A percentile compares a stretch with the other conserved stretches of the same genome.
Evolutionary conservation across 139 green algal species (phyloP).

Genomic region (Penium margaritaceum): DNA sequence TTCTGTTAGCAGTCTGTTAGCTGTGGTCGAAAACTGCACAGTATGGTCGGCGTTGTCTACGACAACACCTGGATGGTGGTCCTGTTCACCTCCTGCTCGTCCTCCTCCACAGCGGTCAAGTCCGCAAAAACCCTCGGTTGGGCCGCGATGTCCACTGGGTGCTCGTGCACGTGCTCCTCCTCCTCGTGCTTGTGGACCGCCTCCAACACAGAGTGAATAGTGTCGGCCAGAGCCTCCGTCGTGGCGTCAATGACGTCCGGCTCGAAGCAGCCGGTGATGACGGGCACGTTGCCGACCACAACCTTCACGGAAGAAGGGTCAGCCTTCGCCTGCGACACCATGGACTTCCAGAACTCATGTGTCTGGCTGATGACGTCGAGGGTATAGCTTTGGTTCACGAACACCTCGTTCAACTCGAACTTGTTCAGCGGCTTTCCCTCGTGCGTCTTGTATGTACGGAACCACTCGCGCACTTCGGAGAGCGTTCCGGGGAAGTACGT

Average conservation of each 20-base stretch:
- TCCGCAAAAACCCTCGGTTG: no score
- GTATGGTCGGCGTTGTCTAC: no score
- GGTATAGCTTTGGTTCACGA: constrained; percentile 12
- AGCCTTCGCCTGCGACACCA: constrained; percentile 43
- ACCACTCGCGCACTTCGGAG: constrained; percentile 66
- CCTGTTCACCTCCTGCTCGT: no score
- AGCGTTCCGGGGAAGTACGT: constrained; percentile 73
- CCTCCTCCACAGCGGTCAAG: no score
- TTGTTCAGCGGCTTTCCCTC: constrained; percentile 89
- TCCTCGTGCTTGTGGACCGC: no score
- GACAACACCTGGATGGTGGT: no score
- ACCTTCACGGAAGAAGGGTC: background rate
- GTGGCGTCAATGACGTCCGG: background rate
- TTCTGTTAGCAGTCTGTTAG: no score
- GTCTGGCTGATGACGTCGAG: constrained; percentile 23
- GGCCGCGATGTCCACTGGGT: no score
- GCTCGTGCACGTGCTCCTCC: no score
- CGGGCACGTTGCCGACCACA: constrained; percentile 12
- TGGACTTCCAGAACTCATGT: constrained; percentile 21
- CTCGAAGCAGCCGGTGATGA: background rate
- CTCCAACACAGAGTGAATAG: no score
- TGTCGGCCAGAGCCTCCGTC: no score
- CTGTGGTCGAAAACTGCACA: no score
- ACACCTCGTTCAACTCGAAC: constrained; percentile 80
- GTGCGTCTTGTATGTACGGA: constrained; percentile 95